Conservation (phyloP, 164 flowering plant species). For the Vitis rupestris region DNA sequence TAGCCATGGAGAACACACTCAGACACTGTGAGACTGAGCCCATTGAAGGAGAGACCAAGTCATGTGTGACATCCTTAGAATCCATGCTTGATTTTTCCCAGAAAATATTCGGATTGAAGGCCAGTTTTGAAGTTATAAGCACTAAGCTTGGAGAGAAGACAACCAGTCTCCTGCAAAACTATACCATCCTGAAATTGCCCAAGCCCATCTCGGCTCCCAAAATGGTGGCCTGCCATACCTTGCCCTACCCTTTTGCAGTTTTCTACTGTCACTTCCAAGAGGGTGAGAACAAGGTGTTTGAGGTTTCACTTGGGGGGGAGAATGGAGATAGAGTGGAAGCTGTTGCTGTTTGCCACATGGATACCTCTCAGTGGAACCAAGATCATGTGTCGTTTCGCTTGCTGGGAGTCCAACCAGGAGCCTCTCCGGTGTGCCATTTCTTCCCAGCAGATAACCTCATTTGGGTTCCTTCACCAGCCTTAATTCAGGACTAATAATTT, state of each 20-base stretch:
- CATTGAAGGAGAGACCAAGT: conserved; percentile 40
- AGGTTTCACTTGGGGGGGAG: conserved; percentile 32
- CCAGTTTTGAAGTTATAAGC: conserved; percentile 18
- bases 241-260: conserved; percentile 59
- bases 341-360: conserved; percentile 53
- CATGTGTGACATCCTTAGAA: conserved; percentile 56
- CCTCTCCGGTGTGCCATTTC: conserved; percentile 52
- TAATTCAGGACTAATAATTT: background rate
- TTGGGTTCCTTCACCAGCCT: conserved; percentile 33
- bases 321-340: conserved; percentile 44
- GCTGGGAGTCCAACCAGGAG: conserved; percentile 38
- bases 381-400: conserved; percentile 36
- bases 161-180: conserved; percentile 29
- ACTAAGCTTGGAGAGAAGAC: conserved; percentile 15
- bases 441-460: conserved; percentile 45
- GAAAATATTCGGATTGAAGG: conserved; percentile 17
- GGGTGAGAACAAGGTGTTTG: conserved; percentile 28
- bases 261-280: conserved; percentile 52
- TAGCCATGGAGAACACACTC: conserved; percentile 50
- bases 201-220: conserved; percentile 17
- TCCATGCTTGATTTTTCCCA: conserved; percentile 49
- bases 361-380: conserved; percentile 47
- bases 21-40: conserved; percentile 40
- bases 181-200: conserved; percentile 28
- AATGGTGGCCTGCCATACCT: conserved; percentile 44